Conservation (phyloP, 495 filamentous ascomycete genomes). For the Lichenothelia convexa region DNA sequence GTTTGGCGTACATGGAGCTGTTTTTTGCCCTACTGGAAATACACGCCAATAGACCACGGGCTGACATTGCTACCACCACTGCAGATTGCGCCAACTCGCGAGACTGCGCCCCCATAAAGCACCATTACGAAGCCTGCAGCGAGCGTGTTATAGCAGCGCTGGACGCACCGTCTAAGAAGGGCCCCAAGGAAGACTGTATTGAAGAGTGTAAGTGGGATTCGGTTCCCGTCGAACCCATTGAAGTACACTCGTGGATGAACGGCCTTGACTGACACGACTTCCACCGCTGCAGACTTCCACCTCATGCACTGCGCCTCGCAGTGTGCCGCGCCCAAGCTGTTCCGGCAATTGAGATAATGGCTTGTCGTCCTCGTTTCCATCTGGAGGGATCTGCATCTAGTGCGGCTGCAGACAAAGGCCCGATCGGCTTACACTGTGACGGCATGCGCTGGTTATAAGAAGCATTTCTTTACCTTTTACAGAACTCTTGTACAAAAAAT, state of each 20-base stretch:
- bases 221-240: neutral
- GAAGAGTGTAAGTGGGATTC: conserved; percentile 83
- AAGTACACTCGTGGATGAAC: neutral
- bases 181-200: conserved; percentile 80
- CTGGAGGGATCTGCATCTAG: too few relatives aligned
- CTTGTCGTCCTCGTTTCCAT: too few relatives aligned
- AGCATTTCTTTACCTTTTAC: too few relatives aligned
- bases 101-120: conserved; percentile 71
- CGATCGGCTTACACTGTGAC: too few relatives aligned
- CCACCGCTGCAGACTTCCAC: conserved; percentile 64
- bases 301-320: conserved; percentile 78
- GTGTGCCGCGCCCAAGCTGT: conserved; percentile 94
- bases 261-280: neutral
- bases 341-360: conserved; percentile 78
- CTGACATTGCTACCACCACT: too few relatives aligned
- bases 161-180: conserved; percentile 44
- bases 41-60: too few relatives aligned
- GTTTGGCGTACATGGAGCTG: too few relatives aligned
- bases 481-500: too few relatives aligned
- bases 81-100: conserved; percentile 76
- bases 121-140: conserved; percentile 95
- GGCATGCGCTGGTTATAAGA: too few relatives aligned
- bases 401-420: too few relatives aligned
- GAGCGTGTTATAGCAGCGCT: conserved; percentile 70
- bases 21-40: too few relatives aligned